Conservation (phyloP, 129 eudicot species). For the Glebionis coronaria region DNA sequence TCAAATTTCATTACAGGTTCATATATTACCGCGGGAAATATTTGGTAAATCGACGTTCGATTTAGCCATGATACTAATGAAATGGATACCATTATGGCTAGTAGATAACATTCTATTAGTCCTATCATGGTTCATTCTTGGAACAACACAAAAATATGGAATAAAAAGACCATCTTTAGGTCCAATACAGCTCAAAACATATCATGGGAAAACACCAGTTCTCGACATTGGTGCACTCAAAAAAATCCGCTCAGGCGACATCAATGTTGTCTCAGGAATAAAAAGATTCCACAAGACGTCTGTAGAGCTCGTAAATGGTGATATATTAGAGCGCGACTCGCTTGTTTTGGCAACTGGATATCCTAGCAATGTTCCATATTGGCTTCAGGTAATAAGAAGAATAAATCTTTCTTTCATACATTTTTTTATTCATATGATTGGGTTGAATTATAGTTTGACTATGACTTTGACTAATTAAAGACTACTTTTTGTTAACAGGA, state of each 20-base stretch:
- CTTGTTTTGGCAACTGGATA: slow-evolving; percentile 86
- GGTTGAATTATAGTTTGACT: neutral
- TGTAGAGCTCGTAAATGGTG: slow-evolving; percentile 65
- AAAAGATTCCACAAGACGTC: no score
- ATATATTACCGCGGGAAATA: no score
- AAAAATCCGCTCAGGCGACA: slow-evolving; percentile 62
- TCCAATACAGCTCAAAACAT: slow-evolving; percentile 62
- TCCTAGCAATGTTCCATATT: slow-evolving; percentile 82
- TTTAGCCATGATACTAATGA: no score
- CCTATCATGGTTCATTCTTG: no score
- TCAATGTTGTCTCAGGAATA: slow-evolving; percentile 59
- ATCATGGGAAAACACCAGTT: slow-evolving; percentile 72
- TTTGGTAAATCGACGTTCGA: no score
- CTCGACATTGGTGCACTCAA: slow-evolving; percentile 74
- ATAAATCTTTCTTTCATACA: slow-evolving; percentile 10
- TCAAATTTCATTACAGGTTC: no score
- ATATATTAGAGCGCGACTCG: slow-evolving; percentile 52
- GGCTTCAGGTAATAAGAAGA: slow-evolving; percentile 76
- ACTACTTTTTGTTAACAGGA: slow-evolving; percentile 45
- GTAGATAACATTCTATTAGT: no score
- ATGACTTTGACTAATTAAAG: slow-evolving; percentile 4
- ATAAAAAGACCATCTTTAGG: no score
- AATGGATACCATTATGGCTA: no score
- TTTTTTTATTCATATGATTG: neutral
- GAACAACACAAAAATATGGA: no score